These are phyloP conservation scores for Sporobolomyces pararoseus DNA, from an alignment of 768 basidiomycete genomes.

Conservation along the genomic window DNA sequence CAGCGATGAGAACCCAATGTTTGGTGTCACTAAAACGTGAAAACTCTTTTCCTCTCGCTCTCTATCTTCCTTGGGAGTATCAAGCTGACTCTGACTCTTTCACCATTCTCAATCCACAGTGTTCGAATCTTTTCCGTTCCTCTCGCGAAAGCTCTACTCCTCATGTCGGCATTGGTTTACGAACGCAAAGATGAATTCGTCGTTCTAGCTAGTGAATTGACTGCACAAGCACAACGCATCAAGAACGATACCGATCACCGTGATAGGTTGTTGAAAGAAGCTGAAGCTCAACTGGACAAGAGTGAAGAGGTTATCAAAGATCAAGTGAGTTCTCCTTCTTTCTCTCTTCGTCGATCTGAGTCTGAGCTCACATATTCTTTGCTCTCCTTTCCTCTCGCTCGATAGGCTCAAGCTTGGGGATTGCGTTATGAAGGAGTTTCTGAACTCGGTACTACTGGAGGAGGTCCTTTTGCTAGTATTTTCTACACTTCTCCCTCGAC, in stretches of 20 bases:
- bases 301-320: constrained; percentile 22
- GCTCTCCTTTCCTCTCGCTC: too few relatives aligned
- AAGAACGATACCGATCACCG: not conserved
- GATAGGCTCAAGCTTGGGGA: constrained; percentile 11
- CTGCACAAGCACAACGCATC: not conserved
- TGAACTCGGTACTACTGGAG: constrained; percentile 10
- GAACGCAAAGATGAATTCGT: constrained; percentile 22
- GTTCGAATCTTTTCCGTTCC: constrained; percentile 31
- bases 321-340: not conserved
- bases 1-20: constrained; percentile 13
- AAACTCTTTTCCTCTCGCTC: not conserved
- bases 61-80: too few relatives aligned
- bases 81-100: too few relatives aligned
- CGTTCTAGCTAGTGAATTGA: not conserved
- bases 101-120: too few relatives aligned
- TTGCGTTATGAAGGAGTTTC: constrained; percentile 19
- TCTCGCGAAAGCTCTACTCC: constrained; percentile 24
- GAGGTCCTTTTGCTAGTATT: constrained; percentile 19
- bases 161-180: constrained; percentile 31
- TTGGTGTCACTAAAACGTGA: constrained; percentile 16
- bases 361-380: not conserved
- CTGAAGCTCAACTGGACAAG: not conserved
- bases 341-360: not conserved
- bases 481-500: constrained; percentile 13
- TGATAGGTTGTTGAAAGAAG: not conserved